A percentile compares a stretch with the other conserved stretches of the same genome.
Evolutionary conservation across 2,329 filamentous ascomycete species (phyloP).

Genomic region (Bertia moriformis): DNA sequence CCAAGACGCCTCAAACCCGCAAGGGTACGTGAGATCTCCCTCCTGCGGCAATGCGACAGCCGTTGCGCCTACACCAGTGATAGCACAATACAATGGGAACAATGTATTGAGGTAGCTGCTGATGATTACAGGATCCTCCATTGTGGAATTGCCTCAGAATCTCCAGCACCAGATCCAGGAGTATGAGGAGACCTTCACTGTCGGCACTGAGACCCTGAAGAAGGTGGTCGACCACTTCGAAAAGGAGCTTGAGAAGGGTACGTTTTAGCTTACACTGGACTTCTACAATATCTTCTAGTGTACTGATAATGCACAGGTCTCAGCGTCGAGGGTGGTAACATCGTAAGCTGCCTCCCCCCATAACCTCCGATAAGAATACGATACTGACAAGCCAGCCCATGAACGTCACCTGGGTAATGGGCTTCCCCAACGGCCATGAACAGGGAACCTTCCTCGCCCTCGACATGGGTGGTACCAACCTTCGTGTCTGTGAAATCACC

Average conservation of each 20-base stretch:
- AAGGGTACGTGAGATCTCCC: background rate
- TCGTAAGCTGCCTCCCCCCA: slow-evolving; percentile 32
- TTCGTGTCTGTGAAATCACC: slow-evolving; percentile 50
- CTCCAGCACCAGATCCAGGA: slow-evolving; percentile 39
- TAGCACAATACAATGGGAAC: no score
- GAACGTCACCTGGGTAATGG: slow-evolving; percentile 54
- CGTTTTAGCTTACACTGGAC: slow-evolving; percentile 5
- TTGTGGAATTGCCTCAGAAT: slow-evolving; percentile 5
- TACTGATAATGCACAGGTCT: slow-evolving; percentile 25
- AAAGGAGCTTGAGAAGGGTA: slow-evolving; percentile 45
- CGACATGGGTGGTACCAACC: slow-evolving; percentile 54
- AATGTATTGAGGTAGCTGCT: no score
- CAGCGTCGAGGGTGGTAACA: slow-evolving; percentile 46
- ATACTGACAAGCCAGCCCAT: slow-evolving; percentile 31
- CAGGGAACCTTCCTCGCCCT: slow-evolving; percentile 46
- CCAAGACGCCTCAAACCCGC: background rate
- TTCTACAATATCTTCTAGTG: no score
- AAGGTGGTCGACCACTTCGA: slow-evolving; percentile 50
- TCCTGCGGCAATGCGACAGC: no score
- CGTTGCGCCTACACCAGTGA: background rate
- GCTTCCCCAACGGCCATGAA: slow-evolving; percentile 44
- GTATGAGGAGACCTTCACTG: slow-evolving; percentile 48
- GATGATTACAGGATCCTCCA: background rate
- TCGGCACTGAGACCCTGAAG: slow-evolving; percentile 44
- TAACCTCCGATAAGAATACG: slow-evolving; percentile 2